Percentiles rank a stretch among this genome's conserved stretches.
Evolutionary conservation across 768 basidiomycete genomes (phyloP).

Genomic region (Russula sp.): DNA sequence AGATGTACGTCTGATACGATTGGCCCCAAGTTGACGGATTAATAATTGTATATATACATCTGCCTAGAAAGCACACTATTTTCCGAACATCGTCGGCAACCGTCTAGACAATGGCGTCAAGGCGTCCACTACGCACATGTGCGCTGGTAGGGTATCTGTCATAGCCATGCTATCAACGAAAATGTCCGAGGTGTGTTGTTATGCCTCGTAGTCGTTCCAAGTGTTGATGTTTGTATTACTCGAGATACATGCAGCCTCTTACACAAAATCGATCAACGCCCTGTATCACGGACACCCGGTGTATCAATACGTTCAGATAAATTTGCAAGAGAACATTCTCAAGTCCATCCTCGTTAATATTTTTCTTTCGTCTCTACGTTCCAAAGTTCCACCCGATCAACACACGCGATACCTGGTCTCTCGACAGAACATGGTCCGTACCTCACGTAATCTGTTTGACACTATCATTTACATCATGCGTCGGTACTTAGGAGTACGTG

Average conservation of each 20-base stretch:
- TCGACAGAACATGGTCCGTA: slow-evolving; percentile 67
- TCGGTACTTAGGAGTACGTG: slow-evolving; percentile 41
- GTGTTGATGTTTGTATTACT: background rate
- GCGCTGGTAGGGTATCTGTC: slow-evolving; percentile 69
- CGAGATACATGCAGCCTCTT: slow-evolving; percentile 78
- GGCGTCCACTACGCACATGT: slow-evolving; percentile 73
- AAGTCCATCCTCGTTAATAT: slow-evolving; percentile 87
- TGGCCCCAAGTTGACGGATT: background rate
- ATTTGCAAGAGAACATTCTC: slow-evolving; percentile 89
- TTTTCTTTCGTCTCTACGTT: slow-evolving; percentile 70
- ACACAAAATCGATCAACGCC: slow-evolving; percentile 49
- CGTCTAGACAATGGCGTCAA: slow-evolving; percentile 48
- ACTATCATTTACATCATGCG: background rate
- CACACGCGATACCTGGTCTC: slow-evolving; percentile 76
- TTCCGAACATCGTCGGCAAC: slow-evolving; percentile 80
- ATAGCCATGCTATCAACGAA: slow-evolving; percentile 79
- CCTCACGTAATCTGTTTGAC: slow-evolving; percentile 1
- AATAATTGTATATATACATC: background rate
- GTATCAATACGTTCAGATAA: slow-evolving; percentile 79
- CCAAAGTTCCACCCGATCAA: slow-evolving; percentile 53
- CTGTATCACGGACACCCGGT: slow-evolving; percentile 49
- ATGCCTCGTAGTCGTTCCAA: background rate
- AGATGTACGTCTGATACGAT: slow-evolving; percentile 53
- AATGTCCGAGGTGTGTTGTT: slow-evolving; percentile 70
- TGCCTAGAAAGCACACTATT: slow-evolving; percentile 79